phyloP scores from a whole-genome alignment of 805 yeast species.

The Cyberlindnera misumaiensis region DNA sequence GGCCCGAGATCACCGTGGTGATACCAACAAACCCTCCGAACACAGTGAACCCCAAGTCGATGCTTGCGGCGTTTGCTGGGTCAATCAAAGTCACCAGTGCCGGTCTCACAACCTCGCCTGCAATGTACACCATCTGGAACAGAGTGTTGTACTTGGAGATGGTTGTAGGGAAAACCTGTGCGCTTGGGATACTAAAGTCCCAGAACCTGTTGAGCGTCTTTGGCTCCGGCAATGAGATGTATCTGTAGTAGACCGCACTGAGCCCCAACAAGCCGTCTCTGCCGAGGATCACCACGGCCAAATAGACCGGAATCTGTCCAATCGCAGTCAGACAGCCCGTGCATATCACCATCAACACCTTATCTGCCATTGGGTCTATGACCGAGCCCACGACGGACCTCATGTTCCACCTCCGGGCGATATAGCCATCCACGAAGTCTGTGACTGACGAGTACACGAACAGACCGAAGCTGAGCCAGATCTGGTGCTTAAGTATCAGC shows the following conservation, averaged over 20 bases:
- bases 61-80: slow-evolving; percentile 21
- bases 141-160: slow-evolving; percentile 88
- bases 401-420: slow-evolving; percentile 77
- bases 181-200: slow-evolving; percentile 76
- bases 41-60: slow-evolving; percentile 23
- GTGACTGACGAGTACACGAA: slow-evolving; percentile 86
- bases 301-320: slow-evolving; percentile 61
- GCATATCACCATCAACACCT: slow-evolving; percentile 78
- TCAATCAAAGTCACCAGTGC: slow-evolving; percentile 33
- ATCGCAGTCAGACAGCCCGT: slow-evolving; percentile 70
- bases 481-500: slow-evolving; percentile 57
- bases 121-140: slow-evolving; percentile 87
- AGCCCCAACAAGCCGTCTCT: slow-evolving; percentile 71
- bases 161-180: slow-evolving; percentile 79
- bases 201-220: slow-evolving; percentile 64
- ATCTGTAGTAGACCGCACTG: slow-evolving; percentile 68
- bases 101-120: slow-evolving; percentile 50
- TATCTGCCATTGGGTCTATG: slow-evolving; percentile 94
- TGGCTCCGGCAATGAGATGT: slow-evolving; percentile 67
- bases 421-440: slow-evolving; percentile 85
- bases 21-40: slow-evolving; percentile 52
- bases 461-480: slow-evolving; percentile 58
- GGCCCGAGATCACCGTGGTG: slow-evolving; percentile 75
- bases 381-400: slow-evolving; percentile 83
- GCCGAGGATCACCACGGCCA: slow-evolving; percentile 70